Conservation (phyloP, 805 yeast species). For the Saccharomyces kudriavzevii region DNA sequence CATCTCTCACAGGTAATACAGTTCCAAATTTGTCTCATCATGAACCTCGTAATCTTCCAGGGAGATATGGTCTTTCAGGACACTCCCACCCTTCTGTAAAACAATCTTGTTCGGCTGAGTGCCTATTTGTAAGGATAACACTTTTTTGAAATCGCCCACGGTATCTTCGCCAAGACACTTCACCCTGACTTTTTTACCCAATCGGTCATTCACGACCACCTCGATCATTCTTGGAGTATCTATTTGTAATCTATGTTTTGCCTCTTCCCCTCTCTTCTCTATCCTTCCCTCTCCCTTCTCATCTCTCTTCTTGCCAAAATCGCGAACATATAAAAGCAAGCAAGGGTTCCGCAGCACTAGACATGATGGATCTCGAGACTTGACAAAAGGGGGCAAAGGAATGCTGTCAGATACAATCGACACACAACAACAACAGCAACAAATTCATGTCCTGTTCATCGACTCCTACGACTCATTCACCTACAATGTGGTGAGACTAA, state of each 20-base stretch:
- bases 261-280: not conserved
- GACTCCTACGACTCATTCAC: slow-evolving; percentile 97
- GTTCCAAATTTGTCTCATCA: slow-evolving; percentile 77
- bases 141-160: slow-evolving; percentile 82
- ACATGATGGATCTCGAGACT: not conserved
- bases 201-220: slow-evolving; percentile 62
- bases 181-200: slow-evolving; percentile 82
- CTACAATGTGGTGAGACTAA: slow-evolving; percentile 60
- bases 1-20: slow-evolving; percentile 53
- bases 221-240: slow-evolving; percentile 48
- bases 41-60: slow-evolving; percentile 93
- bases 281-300: not conserved
- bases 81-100: slow-evolving; percentile 76
- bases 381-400: not conserved
- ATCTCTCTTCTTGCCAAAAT: not conserved
- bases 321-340: not conserved
- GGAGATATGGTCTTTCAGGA: slow-evolving; percentile 81
- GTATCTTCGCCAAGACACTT: slow-evolving; percentile 83
- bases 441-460: slow-evolving; percentile 33
- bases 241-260: not conserved
- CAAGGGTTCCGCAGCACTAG: not conserved
- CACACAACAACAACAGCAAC: not conserved
- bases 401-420: slow-evolving; percentile 5
- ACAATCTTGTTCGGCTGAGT: slow-evolving; percentile 53
- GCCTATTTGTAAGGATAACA: slow-evolving; percentile 77